Evolutionary conservation across 345 rosid species (phyloP), one percentile per base, ranked within the genome.

Genomic region (Eucalyptus regnans): DNA sequence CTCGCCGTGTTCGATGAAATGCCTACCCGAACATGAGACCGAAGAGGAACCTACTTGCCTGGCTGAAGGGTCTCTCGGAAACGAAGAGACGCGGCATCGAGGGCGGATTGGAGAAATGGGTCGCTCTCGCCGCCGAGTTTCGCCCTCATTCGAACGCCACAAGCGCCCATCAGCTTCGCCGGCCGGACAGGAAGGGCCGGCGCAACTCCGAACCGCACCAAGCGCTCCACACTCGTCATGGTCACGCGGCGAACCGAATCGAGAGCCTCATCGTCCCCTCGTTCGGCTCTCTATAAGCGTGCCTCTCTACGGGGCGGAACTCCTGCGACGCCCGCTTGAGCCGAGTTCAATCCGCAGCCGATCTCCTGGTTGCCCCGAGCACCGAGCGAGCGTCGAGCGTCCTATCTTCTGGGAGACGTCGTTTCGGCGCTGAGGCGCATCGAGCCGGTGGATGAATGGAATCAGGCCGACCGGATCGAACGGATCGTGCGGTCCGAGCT

Each of bases 41-140:
- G 46, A 20, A 29, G 17, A 88, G 49, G 76, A 29, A 29, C 13
- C 50, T 60, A 68, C 83, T 91, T 92, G 81, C 99, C 97, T 62
- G 95, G 93, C 80, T 94, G 93, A 83, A 92, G 95, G 84, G 97
- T 96, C 93, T 97, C 99, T 91, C 91, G 97, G 29, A 95, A 94
- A 87, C 99, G 98, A 88, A 96, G 94, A 68, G 97, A 94, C 54
- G 98, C 99, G 17, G 96, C 94, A 54, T 89, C 13, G 23, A 94
- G 56, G 86, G 99, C 97, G 46, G 96, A 91, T 68, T 92, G 94
- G 89, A 95, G 90, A 88, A 94, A 92, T 66, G 96, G 96, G 92
- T 95, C 97, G 50, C 87, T 88, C 41, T 93, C 97, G 29, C 92
- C 91, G 87, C 89, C 91, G 71, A 89, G 91, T 44, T 91, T 91